Evolutionary conservation across 2,329 filamentous ascomycete species (phyloP).

Genomic region (Ophiosphaerella korrae): DNA sequence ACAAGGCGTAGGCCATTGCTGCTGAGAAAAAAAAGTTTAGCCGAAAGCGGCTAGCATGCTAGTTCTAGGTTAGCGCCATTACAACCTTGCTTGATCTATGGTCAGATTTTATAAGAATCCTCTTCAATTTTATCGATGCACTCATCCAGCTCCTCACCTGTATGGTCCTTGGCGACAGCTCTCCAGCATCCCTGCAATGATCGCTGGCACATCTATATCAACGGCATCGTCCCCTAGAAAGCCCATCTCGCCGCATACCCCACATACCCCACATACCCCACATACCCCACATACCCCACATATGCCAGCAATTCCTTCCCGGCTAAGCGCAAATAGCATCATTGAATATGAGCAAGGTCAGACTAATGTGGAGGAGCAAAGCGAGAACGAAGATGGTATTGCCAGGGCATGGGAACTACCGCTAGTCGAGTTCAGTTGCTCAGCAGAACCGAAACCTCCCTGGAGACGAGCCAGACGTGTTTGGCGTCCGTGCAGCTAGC

Average conservation of each 20-base stretch:
- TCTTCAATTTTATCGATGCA: too few species aligned
- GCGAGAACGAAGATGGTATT: slow-evolving; percentile 57
- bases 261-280: too few species aligned
- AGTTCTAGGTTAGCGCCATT: too few species aligned
- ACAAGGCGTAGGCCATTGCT: too few species aligned
- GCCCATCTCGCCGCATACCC: slow-evolving; percentile 85
- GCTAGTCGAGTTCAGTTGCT: slow-evolving; percentile 72
- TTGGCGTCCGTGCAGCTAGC: slow-evolving; percentile 69
- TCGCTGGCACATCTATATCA: slow-evolving; percentile 72
- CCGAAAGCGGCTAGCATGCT: too few species aligned
- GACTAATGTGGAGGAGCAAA: slow-evolving; percentile 31
- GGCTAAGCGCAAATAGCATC: slow-evolving; percentile 90
- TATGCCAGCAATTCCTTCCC: slow-evolving; percentile 88
- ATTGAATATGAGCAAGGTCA: slow-evolving; percentile 64
- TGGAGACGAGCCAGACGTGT: slow-evolving; percentile 64
- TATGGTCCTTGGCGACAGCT: too few species aligned
- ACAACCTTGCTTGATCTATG: too few species aligned
- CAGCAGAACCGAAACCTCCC: slow-evolving; percentile 69
- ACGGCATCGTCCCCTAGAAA: slow-evolving; percentile 87
- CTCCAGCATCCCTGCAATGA: slow-evolving; percentile 65
- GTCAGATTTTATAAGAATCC: too few species aligned
- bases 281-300: too few species aligned
- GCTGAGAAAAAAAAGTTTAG: too few species aligned
- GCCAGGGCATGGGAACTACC: slow-evolving; percentile 59
- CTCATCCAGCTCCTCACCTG: too few species aligned